A percentile compares a stretch with the other conserved stretches of the same genome.
These are phyloP conservation scores for Pluteus cervinus DNA, from an alignment of 768 basidiomycete genomes.

Conservation along the genomic window DNA sequence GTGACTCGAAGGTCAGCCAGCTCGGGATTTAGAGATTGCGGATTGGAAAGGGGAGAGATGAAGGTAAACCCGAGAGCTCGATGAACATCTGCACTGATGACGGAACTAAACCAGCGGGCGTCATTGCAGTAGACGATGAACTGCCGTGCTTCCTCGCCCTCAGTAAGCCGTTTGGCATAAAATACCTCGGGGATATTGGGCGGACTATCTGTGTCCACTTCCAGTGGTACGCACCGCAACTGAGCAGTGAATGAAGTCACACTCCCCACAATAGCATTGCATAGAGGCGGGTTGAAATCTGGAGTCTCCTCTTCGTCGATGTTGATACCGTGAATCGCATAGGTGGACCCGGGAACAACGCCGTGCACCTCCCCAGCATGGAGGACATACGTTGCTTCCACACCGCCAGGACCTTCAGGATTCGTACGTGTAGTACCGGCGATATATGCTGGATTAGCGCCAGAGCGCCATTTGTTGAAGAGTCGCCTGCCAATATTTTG, in stretches of 20 bases:
- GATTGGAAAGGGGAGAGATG: slow-evolving; percentile 12
- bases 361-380: no score
- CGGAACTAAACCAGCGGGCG: slow-evolving; percentile 16
- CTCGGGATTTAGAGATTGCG: no score
- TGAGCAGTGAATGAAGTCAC: no score
- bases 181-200: slow-evolving; percentile 13
- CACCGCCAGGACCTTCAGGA: slow-evolving; percentile 6
- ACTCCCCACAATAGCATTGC: no score
- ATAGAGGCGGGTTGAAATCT: no score
- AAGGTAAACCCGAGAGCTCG: slow-evolving; percentile 12
- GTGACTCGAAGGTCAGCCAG: no score
- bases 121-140: slow-evolving; percentile 20
- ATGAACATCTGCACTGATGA: slow-evolving; percentile 13
- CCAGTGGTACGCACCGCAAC: no score
- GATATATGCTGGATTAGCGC: slow-evolving; percentile 23
- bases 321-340: no score
- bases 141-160: slow-evolving; percentile 9
- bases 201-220: background rate
- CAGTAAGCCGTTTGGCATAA: slow-evolving; percentile 20
- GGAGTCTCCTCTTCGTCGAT: no score
- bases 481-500: slow-evolving; percentile 22
- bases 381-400: slow-evolving; percentile 23
- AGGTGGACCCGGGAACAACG: no score
- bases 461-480: slow-evolving; percentile 22
- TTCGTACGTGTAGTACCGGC: slow-evolving; percentile 12